Evolutionary conservation across 1,284 basidiomycete species (phyloP), one percentile per base, ranked within the genome.

Genomic region (Inonotus obliquus): DNA sequence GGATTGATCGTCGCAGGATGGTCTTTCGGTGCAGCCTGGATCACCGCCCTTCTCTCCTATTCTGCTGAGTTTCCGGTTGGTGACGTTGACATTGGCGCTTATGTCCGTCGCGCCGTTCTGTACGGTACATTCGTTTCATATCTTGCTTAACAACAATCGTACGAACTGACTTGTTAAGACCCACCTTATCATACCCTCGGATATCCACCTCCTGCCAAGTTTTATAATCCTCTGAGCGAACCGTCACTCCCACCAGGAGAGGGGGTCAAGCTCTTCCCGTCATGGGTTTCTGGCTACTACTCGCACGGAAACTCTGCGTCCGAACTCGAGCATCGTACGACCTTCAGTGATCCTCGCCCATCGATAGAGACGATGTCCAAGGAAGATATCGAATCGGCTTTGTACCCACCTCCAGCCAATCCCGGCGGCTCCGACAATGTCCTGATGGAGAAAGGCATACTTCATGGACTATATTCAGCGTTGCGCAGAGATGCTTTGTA

Each of bases 221-320:
- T 52, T 3, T 69, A 67, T 63, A 65, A 69, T 58, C 69, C 71
- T 1, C 61, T 72, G 25, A 55, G 55, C 32, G 66, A 70, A 59
- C 57, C 65, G 0, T 61, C 65, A 2, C 61, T 68, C 58, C 21
- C 67, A 5, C 60, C 60, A 14, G 64, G 53, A 17, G 67, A 70
- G 27, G 53, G 64, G 1, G 55, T 59, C 13, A 61, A 64, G 14
- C 39, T 56, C 17, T 70, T 71, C 60, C 53, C 65, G n/a, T 56
- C 59, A 4, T 71, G 69, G 69, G 65, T 70, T 49, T 66, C 67
- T n/a, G 66, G 70, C 1, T 72, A 71, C 57, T 72, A 65, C 66
- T 19, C 39, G 1, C 71, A 72, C 49, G 68, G 68, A 5, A 63
- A 65, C 39, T 62, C 63, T 1, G 1, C 44, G 21, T n/a, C 55